Evolutionary conservation across 2,329 filamentous ascomycete species (phyloP), one percentile per base, ranked within the genome.

Genomic region (Epichloe uncinata): DNA sequence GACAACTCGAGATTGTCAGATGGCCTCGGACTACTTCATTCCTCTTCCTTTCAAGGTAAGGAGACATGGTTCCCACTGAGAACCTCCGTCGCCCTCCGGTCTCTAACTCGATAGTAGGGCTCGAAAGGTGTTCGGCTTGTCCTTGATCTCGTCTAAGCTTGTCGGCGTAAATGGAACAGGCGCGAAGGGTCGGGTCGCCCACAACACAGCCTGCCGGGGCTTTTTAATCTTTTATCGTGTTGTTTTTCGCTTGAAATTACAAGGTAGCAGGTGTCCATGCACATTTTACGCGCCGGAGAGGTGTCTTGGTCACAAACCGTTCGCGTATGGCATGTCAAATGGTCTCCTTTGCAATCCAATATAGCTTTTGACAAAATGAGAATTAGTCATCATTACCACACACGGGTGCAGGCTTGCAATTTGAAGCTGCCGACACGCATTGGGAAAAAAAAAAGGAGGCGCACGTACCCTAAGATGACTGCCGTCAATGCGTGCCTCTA

Each of bases 21-120:
- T 66, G 59, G 65, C 64, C 15, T 60, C 63, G 20, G 66, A 69
- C 48, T 68, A 63, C 49, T 68, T 68, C 26, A 63, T 69, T 51
- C 66, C 66, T 7, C 63, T 68, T 15, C 65, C 66, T 18, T 66
- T 63, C 55, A 66, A 66, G 61, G 63, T 62, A 41, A 11, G 58
- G 49, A 18, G 2, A 16, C 37, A 8, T 3, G n/a, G 9, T 7
- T 35, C 6, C 13, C 4, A 30, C 13, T 15, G 20, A 8, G 20
- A 8, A 4, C 8, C 30, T 35, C 20, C 7, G 5, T 22, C 30
- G 30, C 2, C 22, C n/a, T 6, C 20, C 7, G 35, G 8, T 22
- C 2, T 20, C 45, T 49, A 46, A 45, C 18, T 53, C 54, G 53
- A 57, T 6, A n/a, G 12, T 15, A 63, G 61, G 61, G 62, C 46